A percentile compares a stretch with the other conserved stretches of the same genome.
These are phyloP conservation scores for Antrodiella citrinella DNA, from an alignment of 768 basidiomycete species.

Conservation along the genomic window DNA sequence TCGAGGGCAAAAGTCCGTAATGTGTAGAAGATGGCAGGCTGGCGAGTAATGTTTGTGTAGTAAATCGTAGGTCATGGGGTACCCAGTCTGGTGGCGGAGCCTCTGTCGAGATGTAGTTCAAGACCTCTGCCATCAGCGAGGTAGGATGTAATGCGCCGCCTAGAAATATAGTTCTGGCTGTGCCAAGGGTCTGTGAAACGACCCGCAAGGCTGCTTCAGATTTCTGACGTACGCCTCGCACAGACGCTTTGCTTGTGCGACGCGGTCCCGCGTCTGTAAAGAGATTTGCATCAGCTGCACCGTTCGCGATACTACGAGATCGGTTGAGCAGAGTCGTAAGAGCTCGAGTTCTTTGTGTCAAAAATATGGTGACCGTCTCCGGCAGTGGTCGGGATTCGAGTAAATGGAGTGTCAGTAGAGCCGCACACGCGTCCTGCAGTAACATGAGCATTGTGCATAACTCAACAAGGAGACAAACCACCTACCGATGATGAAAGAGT, in stretches of 20 bases:
- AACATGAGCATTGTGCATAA: conserved; percentile 4
- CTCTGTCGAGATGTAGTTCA: conserved; percentile 58
- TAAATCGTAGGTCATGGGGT: conserved; percentile 49
- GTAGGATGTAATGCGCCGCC: conserved; percentile 19
- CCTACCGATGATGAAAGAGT: conserved; percentile 45
- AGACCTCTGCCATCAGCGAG: conserved; percentile 48
- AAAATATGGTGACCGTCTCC: conserved; percentile 63
- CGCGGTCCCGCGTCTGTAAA: conserved; percentile 5
- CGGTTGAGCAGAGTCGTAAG: conserved; percentile 34
- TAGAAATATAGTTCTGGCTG: conserved; percentile 52
- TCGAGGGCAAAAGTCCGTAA: conserved; percentile 65
- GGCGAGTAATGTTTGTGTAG: conserved; percentile 59
- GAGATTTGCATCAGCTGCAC: conserved; percentile 27
- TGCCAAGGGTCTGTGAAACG: conserved; percentile 50
- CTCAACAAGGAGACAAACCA: conserved; percentile 3
- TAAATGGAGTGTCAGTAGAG: conserved; percentile 77
- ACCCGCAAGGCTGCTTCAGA: conserved; percentile 44
- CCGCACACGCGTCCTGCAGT: conserved; percentile 62
- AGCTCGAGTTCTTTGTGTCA: conserved; percentile 62
- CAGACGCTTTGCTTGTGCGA: conserved; percentile 25
- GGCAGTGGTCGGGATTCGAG: conserved; percentile 76
- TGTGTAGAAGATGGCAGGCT: conserved; percentile 79
- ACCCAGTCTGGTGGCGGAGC: conserved; percentile 23
- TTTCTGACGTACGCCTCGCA: conserved; percentile 47
- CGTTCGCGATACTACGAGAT: conserved; percentile 11